Conservation (phyloP, 768 basidiomycete genomes). For the Chalciporus chontae region DNA sequence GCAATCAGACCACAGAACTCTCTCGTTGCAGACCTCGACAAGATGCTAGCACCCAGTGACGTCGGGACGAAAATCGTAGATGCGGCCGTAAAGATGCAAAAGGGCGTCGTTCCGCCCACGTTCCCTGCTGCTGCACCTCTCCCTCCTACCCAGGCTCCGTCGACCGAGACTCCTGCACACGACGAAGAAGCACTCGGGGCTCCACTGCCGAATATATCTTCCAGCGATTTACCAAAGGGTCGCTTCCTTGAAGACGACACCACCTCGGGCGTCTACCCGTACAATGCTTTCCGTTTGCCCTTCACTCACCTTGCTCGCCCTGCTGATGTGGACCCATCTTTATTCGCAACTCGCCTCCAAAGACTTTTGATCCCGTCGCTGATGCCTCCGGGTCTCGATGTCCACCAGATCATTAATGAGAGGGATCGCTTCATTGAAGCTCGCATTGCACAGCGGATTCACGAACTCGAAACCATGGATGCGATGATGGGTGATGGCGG, state of each 20-base stretch:
- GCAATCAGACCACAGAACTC: slow-evolving; percentile 64
- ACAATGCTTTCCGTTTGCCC: slow-evolving; percentile 86
- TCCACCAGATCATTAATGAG: slow-evolving; percentile 87
- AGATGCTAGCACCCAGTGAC: slow-evolving; percentile 58
- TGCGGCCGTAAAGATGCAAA: slow-evolving; percentile 69
- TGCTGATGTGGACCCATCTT: slow-evolving; percentile 52
- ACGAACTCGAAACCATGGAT: slow-evolving; percentile 77
- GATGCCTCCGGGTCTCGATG: slow-evolving; percentile 90
- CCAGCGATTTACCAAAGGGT: slow-evolving; percentile 64
- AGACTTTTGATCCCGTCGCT: slow-evolving; percentile 83
- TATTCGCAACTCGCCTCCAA: slow-evolving; percentile 72
- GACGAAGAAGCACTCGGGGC: slow-evolving; percentile 48
- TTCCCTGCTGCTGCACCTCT: slow-evolving; percentile 25
- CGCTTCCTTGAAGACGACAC: slow-evolving; percentile 77
- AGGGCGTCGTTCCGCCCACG: slow-evolving; percentile 38
- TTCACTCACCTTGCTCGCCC: slow-evolving; percentile 75
- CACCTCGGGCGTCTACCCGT: slow-evolving; percentile 82
- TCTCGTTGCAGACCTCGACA: slow-evolving; percentile 61
- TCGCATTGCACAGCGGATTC: slow-evolving; percentile 82
- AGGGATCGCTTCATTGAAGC: slow-evolving; percentile 89
- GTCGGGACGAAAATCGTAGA: slow-evolving; percentile 64
- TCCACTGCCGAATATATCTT: slow-evolving; percentile 38
- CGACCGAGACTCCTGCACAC: slow-evolving; percentile 41
- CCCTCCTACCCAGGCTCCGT: slow-evolving; percentile 11
- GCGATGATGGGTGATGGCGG: slow-evolving; percentile 77